phyloP scores from a whole-genome alignment of 2,329 filamentous ascomycete species.

The Monilinia polystroma region DNA sequence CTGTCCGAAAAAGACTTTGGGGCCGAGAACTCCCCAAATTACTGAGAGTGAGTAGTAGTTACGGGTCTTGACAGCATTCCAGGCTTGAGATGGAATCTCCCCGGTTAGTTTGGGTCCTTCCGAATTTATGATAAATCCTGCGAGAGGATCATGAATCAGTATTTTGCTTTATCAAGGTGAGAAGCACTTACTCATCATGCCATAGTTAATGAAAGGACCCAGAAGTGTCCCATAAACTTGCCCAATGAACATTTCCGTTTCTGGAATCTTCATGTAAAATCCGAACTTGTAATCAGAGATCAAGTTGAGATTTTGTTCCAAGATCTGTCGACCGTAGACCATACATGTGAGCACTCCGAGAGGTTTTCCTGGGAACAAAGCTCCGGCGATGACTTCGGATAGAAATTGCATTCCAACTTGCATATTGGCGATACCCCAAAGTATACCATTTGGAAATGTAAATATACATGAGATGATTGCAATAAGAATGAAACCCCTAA shows the following conservation, averaged over 20 bases:
- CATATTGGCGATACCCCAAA: conserved; percentile 49
- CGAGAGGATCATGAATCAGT: not conserved
- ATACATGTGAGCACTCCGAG: conserved; percentile 43
- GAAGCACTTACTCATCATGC: conserved; percentile 36
- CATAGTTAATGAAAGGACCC: conserved; percentile 40
- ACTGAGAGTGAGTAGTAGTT: conserved; percentile 41
- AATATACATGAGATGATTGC: conserved; percentile 39
- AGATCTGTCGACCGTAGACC: conserved; percentile 40
- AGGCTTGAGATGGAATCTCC: conserved; percentile 31
- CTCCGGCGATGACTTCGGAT: conserved; percentile 50
- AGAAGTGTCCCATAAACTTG: conserved; percentile 42
- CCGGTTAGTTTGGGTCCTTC: conserved; percentile 31
- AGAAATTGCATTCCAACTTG: conserved; percentile 49
- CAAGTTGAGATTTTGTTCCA: conserved; percentile 41
- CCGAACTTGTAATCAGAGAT: conserved; percentile 43
- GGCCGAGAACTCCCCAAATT: conserved; percentile 43
- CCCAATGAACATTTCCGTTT: conserved; percentile 42
- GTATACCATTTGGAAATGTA: conserved; percentile 34
- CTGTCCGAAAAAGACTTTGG: conserved; percentile 36
- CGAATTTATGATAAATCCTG: conserved; percentile 24
- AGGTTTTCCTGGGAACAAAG: conserved; percentile 55
- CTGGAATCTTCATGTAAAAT: conserved; percentile 44
- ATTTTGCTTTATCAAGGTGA: too few species aligned
- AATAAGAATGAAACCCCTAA: conserved; percentile 34
- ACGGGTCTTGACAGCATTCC: conserved; percentile 39